Evolutionary conservation across 805 yeast genomes (phyloP).

Genomic region (Starmerella etchellsii): DNA sequence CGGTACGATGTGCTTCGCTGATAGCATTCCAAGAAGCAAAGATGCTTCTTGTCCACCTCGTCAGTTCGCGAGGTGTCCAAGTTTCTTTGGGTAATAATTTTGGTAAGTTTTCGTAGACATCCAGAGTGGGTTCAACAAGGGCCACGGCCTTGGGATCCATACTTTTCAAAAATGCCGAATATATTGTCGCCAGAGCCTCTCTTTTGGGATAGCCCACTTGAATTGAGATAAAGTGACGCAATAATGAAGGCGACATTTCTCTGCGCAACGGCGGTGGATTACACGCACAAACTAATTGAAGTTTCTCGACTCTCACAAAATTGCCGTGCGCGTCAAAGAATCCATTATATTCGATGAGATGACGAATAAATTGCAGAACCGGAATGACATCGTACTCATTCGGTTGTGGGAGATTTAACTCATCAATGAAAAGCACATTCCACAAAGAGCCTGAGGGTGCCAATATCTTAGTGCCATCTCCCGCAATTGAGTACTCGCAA

Average conservation of each 20-base stretch:
- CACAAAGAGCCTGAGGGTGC: constrained; percentile 55
- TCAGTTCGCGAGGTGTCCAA: constrained; percentile 80
- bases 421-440: constrained; percentile 83
- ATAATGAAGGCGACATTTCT: constrained; percentile 43
- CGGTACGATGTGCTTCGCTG: constrained; percentile 6
- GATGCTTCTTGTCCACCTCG: constrained; percentile 77
- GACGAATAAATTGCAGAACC: constrained; percentile 60
- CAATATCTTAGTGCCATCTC: constrained; percentile 39
- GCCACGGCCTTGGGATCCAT: constrained; percentile 34
- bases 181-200: constrained; percentile 53
- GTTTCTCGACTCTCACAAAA: constrained; percentile 53
- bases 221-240: constrained; percentile 51
- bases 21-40: constrained; percentile 31
- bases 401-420: constrained; percentile 63
- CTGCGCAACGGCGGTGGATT: constrained; percentile 73
- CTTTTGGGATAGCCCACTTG: constrained; percentile 69
- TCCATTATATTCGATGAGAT: constrained; percentile 57
- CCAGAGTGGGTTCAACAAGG: constrained; percentile 54
- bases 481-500: constrained; percentile 45
- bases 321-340: constrained; percentile 49
- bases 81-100: constrained; percentile 45
- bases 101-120: constrained; percentile 40
- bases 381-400: constrained; percentile 66
- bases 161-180: constrained; percentile 40
- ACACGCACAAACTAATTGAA: constrained; percentile 91